Evolutionary conservation across 2,329 filamentous ascomycete genomes (phyloP).

Genomic region (Microcyclosporella mali): DNA sequence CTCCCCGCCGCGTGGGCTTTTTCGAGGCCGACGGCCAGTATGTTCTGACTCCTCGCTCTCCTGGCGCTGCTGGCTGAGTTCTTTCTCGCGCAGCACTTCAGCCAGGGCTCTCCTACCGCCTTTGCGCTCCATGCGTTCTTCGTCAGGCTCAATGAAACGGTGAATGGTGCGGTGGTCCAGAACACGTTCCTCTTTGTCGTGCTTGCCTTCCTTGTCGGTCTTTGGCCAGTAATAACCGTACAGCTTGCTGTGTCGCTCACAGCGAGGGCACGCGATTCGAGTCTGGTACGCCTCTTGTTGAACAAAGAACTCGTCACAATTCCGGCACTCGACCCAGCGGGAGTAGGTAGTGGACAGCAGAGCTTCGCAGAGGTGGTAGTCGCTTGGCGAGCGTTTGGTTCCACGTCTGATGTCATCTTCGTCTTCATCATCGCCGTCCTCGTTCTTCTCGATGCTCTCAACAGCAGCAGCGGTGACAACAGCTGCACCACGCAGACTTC

Average conservation of each 20-base stretch:
- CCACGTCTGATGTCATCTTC: constrained; percentile 28
- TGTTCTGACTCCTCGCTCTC: constrained; percentile 18
- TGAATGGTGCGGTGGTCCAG: constrained; percentile 84
- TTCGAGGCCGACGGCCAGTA: constrained; percentile 4
- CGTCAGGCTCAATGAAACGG: constrained; percentile 63
- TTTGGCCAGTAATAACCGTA: constrained; percentile 97
- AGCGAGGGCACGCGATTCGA: constrained; percentile 77
- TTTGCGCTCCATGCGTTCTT: constrained; percentile 31
- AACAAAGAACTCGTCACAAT: constrained; percentile 75
- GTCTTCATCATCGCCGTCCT: constrained; percentile 11
- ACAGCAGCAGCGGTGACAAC: constrained; percentile 13
- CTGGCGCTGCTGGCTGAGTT: constrained; percentile 17
- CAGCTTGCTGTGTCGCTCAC: constrained; percentile 89
- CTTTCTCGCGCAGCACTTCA: constrained; percentile 23
- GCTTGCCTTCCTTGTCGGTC: constrained; percentile 70
- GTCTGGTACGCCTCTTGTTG: constrained; percentile 86
- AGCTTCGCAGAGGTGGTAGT: constrained; percentile 72
- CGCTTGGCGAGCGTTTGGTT: constrained; percentile 37
- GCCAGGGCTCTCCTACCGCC: constrained; percentile 28
- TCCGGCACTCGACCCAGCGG: constrained; percentile 81
- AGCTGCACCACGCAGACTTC: constrained; percentile 9
- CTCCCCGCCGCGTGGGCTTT: constrained; percentile 9
- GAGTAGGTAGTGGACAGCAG: constrained; percentile 71
- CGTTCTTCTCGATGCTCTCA: constrained; percentile 24
- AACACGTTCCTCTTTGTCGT: constrained; percentile 63